These are phyloP conservation scores for Neofusicoccum kwambonambiense DNA, from an alignment of 2,329 filamentous ascomycete species.

Conservation along the genomic window DNA sequence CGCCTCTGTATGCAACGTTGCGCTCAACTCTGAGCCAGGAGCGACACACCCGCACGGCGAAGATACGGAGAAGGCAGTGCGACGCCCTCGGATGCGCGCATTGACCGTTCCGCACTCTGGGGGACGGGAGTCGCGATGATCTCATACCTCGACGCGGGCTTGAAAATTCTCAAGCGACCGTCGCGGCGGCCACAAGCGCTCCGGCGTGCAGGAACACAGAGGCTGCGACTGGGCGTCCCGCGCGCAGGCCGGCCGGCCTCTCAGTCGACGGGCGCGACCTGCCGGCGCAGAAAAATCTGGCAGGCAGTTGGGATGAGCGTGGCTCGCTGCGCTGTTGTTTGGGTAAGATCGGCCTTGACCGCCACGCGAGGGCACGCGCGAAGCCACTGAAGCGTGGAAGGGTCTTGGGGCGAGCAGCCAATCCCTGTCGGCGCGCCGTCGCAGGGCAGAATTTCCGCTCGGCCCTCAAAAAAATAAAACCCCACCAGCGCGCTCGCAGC, in stretches of 20 bases:
- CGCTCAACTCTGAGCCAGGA: too few relatives aligned
- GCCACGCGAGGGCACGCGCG: not conserved
- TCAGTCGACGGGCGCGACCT: not conserved
- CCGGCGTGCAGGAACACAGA: not conserved
- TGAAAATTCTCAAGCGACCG: conserved; percentile 3
- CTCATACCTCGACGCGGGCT: conserved; percentile 4
- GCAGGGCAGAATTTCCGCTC: conserved; percentile 15
- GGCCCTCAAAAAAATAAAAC: conserved; percentile 14
- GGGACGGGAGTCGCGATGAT: not conserved
- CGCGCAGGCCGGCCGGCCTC: not conserved
- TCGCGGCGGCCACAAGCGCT: not conserved
- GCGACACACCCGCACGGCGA: too few relatives aligned
- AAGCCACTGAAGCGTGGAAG: not conserved
- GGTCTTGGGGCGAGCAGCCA: not conserved
- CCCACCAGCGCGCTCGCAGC: not conserved
- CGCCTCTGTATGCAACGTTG: too few relatives aligned
- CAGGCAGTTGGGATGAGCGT: not conserved
- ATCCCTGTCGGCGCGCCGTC: not conserved
- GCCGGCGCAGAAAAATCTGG: not conserved
- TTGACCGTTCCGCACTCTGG: conserved; percentile 6
- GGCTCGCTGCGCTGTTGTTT: not conserved
- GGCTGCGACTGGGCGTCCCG: not conserved
- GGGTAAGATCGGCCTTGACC: conserved; percentile 7
- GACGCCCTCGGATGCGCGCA: not conserved
- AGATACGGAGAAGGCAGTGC: not conserved